Evolutionary conservation across 257 asterid genomes (phyloP), one percentile per base, ranked within the genome.

Genomic region (Przewalskia tangutica): DNA sequence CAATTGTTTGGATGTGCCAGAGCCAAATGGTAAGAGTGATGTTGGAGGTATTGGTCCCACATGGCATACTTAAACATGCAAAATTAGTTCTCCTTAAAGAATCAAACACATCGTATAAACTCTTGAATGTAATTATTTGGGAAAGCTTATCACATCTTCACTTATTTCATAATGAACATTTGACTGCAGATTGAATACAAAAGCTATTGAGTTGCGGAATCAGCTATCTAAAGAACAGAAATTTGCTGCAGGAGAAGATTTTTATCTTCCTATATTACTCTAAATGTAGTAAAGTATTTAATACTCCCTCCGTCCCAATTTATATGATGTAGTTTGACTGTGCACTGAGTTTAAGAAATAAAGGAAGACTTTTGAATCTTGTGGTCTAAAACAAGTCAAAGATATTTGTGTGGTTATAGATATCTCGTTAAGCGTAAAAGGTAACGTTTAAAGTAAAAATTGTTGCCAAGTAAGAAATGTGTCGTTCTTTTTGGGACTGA

Each of bases 121-220:
- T 34, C 66, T 13, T 59, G 13, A 59, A 59, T 18, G 34, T 18
- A 8, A 59, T 59, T 59, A 59, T 9, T 59, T 59, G 12, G 65
- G 18, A 59, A 59, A 56, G 55, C 38, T 58, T 73, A 34, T 8
- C 62, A 82, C 53, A 65, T 86, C 38, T 84, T 68, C 20, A 20
- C 36, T 59, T 7, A 20, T 8, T 59, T 59, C 14, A 4, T 81
- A 77, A 77, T 79, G 10, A 60, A 51, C 0, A 5, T 68, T 42
- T 64, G 36, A 10, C 77, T 83, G 86, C 89, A 95, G 97, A 92
- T 93, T 78, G 98, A 95, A 87, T 91, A 71, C 88, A 82, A 79
- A 92, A 87, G 89, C 91, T 71, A 54, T 84, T 2, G 95, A 92
- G 66, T 86, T 88, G 48, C 87, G 91, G 97, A 87, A 89, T 81